phyloP scores from a whole-genome alignment of 2,329 filamentous ascomycete species.

The Cadophora malorum region DNA sequence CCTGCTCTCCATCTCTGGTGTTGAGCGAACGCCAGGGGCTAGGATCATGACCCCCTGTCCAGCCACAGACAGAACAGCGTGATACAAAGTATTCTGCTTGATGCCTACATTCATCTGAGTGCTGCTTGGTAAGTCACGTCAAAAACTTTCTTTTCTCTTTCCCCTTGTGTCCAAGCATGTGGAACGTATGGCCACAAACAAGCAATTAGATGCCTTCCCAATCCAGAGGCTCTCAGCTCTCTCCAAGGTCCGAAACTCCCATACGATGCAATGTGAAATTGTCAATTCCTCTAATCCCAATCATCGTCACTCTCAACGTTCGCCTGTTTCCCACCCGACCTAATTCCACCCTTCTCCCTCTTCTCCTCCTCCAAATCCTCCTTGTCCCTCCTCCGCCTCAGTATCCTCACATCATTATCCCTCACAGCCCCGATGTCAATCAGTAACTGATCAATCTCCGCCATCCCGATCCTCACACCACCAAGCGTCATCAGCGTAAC shows the following conservation, averaged over 20 bases:
- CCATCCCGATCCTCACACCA: slow-evolving; percentile 72
- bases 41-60: no score
- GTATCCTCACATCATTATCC: slow-evolving; percentile 77
- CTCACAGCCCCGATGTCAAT: slow-evolving; percentile 83
- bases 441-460: slow-evolving; percentile 81
- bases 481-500: slow-evolving; percentile 85
- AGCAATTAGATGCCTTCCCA: not conserved
- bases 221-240: slow-evolving; percentile 15
- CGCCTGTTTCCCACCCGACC: slow-evolving; percentile 37
- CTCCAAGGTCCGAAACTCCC: slow-evolving; percentile 28
- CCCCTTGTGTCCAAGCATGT: not conserved
- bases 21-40: no score
- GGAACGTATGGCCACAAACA: not conserved
- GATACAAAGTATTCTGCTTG: no score
- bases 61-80: no score
- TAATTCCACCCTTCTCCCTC: slow-evolving; percentile 42
- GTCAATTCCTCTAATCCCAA: slow-evolving; percentile 55
- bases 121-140: not conserved
- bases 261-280: not conserved
- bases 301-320: slow-evolving; percentile 53
- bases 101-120: not conserved
- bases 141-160: not conserved
- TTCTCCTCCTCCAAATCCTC: slow-evolving; percentile 44
- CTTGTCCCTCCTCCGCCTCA: slow-evolving; percentile 42
- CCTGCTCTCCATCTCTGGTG: no score